Base-by-base conservation (phyloP, 2,329 filamentous ascomycete species). In the Paraphoma sp. region DNA sequence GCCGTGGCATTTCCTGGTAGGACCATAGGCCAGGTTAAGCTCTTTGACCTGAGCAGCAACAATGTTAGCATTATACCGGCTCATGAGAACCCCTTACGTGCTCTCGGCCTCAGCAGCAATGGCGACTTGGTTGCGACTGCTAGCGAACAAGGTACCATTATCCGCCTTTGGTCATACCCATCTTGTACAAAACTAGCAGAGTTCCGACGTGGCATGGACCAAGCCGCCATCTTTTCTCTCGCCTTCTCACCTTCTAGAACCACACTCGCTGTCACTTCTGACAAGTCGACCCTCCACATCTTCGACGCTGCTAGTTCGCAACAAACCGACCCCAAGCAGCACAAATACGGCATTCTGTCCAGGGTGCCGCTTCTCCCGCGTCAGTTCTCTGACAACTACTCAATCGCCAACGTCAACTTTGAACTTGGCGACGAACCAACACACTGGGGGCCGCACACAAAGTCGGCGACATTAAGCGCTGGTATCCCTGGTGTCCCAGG, bases 1-100 rank as follows among this genome's bases (percentile, higher is more conserved):
- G 82, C 88, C 36, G 81, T 97, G 6, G 91, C 89, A 0, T 95
- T 98, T 60, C 94, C 94, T 0, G 94, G 94, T n/a, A 86, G 92
- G 50, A 93, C 90, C 0, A 79, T 87, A 0, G 95, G 95, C 11
- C 95, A 99, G 70, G 89, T 98, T 29, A 93, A 97, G 74, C 80
- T 98, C 1, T 89, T 97, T 49, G 88, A 96, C 67, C 78, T 96
- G 10, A 82, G 83, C 16, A 92, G 88, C 0, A 88, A 88, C 48
- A 94, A 91, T 68, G 92, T 98, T 62, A 96, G 90, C 79, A 97
- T 99, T 74, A 92, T 98, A 56, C 92, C 93, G 1, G 95, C 94
- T 3, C 95, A 99, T 74, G 88, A 89, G 4, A 89, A 90, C 0
- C 83, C 90, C 0, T 80, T 99, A 16, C 86, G 90, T 57, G 92